Evolutionary conservation across 1,139 yeast species (phyloP).

Genomic region (Yamadazyma mexicana): DNA sequence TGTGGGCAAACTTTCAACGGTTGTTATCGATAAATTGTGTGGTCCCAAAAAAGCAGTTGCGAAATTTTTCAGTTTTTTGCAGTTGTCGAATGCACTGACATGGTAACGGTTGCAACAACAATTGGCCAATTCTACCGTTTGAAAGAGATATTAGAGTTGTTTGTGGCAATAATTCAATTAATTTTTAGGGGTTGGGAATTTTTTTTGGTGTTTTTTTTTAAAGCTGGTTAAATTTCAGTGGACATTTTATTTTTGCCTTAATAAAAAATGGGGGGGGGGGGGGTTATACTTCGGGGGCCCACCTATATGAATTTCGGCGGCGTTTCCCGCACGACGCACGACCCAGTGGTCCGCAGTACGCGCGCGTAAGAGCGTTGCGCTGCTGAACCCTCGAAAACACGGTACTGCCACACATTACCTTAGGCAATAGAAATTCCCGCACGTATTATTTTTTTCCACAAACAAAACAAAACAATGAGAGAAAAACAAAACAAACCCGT

Average conservation of each 20-base stretch:
- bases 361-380: too few species aligned
- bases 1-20: background rate
- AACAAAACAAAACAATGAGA: constrained; percentile 7
- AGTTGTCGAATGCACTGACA: background rate
- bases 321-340: too few species aligned
- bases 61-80: constrained; percentile 2
- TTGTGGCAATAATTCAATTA: background rate
- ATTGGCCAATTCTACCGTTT: too few species aligned
- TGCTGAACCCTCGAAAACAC: too few species aligned
- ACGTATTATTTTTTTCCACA: background rate
- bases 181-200: too few species aligned
- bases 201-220: too few species aligned
- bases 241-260: background rate
- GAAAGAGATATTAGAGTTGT: background rate
- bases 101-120: too few species aligned
- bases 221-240: background rate
- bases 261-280: background rate
- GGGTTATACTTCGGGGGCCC: too few species aligned
- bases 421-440: constrained; percentile 3
- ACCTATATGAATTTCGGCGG: too few species aligned
- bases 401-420: constrained; percentile 1
- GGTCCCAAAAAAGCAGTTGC: background rate
- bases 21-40: background rate
- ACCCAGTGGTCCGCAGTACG: too few species aligned
- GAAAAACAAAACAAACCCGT: constrained; percentile 4